Conservation (phyloP, 129 eudicot genomes). For the Solidago caesia region DNA sequence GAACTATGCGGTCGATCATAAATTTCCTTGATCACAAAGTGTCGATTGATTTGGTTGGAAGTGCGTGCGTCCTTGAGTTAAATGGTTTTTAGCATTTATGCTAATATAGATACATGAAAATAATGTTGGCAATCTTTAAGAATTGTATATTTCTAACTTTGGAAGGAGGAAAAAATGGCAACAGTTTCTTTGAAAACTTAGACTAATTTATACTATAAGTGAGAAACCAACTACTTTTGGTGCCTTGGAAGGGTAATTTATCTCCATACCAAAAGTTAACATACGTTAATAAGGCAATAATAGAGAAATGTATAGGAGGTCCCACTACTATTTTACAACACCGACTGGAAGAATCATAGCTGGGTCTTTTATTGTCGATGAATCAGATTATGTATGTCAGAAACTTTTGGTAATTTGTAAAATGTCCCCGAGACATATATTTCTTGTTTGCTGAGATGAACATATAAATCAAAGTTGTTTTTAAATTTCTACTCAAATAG, state of each 20-base stretch:
- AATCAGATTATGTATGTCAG: neutral
- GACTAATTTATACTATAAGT: neutral
- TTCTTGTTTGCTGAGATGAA: neutral
- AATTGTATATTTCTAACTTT: neutral
- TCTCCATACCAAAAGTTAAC: neutral
- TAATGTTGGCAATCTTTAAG: neutral
- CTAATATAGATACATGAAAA: neutral
- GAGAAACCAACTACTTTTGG: neutral
- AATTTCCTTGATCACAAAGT: neutral
- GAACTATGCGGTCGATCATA: neutral
- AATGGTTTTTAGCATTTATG: no score
- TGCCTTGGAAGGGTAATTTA: slow-evolving; percentile 8
- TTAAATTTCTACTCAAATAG: neutral
- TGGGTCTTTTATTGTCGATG: neutral
- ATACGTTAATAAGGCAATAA: neutral
- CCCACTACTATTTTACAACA: slow-evolving; percentile 1
- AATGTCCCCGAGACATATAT: neutral
- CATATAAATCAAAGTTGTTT: neutral
- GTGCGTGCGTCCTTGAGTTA: slow-evolving; percentile 1
- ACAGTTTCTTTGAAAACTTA: neutral
- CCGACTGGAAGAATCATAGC: neutral
- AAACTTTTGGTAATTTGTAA: neutral
- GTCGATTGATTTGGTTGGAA: slow-evolving; percentile 8
- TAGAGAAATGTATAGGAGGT: neutral
- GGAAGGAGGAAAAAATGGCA: neutral